A percentile compares a stretch with the other conserved stretches of the same genome.
Conservation (phyloP, 306 rosid genomes). For the Cyclanthera cordifolia region DNA sequence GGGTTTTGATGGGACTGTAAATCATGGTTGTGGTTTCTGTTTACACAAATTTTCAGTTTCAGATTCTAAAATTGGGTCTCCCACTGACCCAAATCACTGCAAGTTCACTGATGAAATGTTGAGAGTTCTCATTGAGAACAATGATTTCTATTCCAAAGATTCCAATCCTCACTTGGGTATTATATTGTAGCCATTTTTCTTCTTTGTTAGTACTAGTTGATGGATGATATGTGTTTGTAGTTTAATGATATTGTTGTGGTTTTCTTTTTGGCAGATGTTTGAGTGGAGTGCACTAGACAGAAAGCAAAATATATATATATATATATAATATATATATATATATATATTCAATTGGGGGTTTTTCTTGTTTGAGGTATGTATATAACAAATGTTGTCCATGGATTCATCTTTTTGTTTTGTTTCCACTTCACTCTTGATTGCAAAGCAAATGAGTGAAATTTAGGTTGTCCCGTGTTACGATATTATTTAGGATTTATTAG, state of each 20-base stretch:
- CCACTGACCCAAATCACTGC: slow-evolving; percentile 45
- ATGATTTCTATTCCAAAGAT: slow-evolving; percentile 55
- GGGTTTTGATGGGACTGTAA: slow-evolving; percentile 13
- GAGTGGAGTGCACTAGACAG: neutral
- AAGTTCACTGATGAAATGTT: slow-evolving; percentile 44
- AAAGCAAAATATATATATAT: no score
- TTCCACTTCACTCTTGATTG: neutral
- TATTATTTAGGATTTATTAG: no score
- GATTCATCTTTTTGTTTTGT: neutral
- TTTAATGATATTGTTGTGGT: neutral
- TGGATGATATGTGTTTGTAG: neutral
- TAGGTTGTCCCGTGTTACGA: neutral
- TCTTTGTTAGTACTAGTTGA: no score
- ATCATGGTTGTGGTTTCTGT: slow-evolving; percentile 44
- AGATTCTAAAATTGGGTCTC: slow-evolving; percentile 38
- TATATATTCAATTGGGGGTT: slow-evolving; percentile 1
- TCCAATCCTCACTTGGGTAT: slow-evolving; percentile 54
- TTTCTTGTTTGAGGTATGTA: neutral
- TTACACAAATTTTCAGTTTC: slow-evolving; percentile 31
- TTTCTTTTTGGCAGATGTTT: neutral
- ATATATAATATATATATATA: no score
- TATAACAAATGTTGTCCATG: neutral
- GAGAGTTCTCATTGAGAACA: slow-evolving; percentile 46
- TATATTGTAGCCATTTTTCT: no score
- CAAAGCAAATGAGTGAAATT: neutral